These are phyloP conservation scores for Trichoderma afroharzianum DNA, from an alignment of 2,329 filamentous ascomycete species.

Conservation along the genomic window DNA sequence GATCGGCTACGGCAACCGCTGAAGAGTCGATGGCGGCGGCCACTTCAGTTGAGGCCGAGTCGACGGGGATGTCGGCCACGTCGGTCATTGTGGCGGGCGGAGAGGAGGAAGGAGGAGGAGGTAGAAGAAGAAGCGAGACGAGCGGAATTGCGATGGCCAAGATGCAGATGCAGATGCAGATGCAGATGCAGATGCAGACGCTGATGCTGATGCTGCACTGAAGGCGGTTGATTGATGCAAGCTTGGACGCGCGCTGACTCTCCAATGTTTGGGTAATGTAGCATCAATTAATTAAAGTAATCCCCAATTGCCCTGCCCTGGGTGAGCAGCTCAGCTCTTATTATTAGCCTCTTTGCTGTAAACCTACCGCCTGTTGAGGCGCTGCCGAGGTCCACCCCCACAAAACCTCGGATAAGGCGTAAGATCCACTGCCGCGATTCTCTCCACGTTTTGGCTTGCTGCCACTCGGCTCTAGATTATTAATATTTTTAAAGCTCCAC, in stretches of 20 bases:
- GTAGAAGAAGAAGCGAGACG: not conserved
- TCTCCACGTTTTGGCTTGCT: not conserved
- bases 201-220: not conserved
- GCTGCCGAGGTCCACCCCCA: constrained; percentile 15
- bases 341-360: not conserved
- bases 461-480: not conserved
- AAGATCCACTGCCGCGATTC: not conserved
- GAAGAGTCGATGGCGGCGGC: not conserved
- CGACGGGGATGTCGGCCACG: not conserved
- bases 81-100: not conserved
- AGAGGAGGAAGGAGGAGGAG: not conserved
- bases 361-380: not conserved
- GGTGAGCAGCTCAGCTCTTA: not conserved
- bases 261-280: not conserved
- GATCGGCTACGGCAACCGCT: not conserved
- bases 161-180: not conserved
- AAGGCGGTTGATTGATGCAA: not conserved
- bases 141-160: not conserved
- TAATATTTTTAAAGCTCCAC: not conserved
- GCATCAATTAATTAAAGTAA: not conserved
- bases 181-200: too few relatives aligned
- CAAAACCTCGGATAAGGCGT: constrained; percentile 12
- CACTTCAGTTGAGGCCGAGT: not conserved
- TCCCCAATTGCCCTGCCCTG: not conserved
- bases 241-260: not conserved